Percentiles rank a stretch among this genome's conserved stretches.
Conservation (phyloP, 345 rosid genomes). For the Eucalyptus cloeziana region DNA sequence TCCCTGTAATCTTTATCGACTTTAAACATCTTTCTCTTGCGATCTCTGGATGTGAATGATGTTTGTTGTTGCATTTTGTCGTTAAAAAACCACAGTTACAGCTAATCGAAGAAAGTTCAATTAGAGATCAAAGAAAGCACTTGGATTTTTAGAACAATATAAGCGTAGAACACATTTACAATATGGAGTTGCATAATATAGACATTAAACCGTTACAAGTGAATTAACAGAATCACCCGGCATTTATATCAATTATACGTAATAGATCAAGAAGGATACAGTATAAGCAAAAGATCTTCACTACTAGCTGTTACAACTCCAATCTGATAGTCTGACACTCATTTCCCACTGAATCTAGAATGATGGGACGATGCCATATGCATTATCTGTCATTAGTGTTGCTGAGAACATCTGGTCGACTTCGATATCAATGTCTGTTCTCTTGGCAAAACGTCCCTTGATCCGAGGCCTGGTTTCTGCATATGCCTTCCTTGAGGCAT, state of each 20-base stretch:
- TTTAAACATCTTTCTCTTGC: background rate
- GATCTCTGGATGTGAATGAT: background rate
- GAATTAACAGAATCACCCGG: background rate
- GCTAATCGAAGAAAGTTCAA: background rate
- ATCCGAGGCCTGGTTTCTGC: slow-evolving; percentile 92
- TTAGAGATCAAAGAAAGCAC: background rate
- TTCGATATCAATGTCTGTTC: slow-evolving; percentile 46
- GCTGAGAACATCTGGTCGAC: slow-evolving; percentile 58
- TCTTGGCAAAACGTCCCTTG: slow-evolving; percentile 89
- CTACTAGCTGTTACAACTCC: background rate
- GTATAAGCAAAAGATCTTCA: background rate
- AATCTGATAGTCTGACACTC: background rate
- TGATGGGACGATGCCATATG: slow-evolving; percentile 73
- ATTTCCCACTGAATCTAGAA: slow-evolving; percentile 7
- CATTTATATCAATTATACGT: background rate
- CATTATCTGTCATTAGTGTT: slow-evolving; percentile 29
- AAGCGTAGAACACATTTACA: background rate
- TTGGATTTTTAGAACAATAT: background rate
- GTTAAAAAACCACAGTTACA: background rate
- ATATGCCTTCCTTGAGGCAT: slow-evolving; percentile 95
- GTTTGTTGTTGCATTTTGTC: background rate
- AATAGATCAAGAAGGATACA: slow-evolving; percentile 1
- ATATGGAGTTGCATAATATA: background rate
- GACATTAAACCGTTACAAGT: background rate
- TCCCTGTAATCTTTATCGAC: background rate